Conservation (phyloP, 208 protist species). For the Trypanosoma mega region DNA sequence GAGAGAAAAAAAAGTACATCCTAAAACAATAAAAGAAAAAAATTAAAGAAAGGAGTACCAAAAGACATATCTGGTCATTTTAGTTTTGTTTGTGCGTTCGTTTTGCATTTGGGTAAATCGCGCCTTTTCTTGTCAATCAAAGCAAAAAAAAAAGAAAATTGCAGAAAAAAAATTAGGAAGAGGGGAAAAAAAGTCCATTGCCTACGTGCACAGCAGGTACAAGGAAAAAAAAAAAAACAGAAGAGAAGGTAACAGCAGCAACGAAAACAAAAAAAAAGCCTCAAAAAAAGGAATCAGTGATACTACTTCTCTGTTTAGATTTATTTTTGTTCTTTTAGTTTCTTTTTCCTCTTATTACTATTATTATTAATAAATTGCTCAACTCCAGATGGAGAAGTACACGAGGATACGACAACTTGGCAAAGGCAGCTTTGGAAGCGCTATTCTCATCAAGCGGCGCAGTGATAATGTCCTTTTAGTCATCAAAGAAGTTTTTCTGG, state of each 20-base stretch:
- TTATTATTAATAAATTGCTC: not conserved
- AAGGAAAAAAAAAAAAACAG: not conserved
- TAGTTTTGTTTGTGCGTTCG: not conserved
- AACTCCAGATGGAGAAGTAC: slow-evolving; percentile 88
- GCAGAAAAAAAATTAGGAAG: not conserved
- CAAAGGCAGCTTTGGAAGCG: slow-evolving; percentile 92
- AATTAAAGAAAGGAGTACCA: not conserved
- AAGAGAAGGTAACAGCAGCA: not conserved
- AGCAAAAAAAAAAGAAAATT: slow-evolving; percentile 4
- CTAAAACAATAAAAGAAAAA: not conserved
- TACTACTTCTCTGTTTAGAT: not conserved
- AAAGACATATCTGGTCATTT: not conserved
- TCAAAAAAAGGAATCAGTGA: not conserved
- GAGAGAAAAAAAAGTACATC: slow-evolving; percentile 4
- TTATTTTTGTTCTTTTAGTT: slow-evolving; percentile 8
- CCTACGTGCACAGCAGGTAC: not conserved
- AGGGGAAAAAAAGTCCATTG: not conserved
- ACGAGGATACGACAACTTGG: slow-evolving; percentile 85
- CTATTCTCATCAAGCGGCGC: slow-evolving; percentile 90
- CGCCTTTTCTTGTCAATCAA: not conserved
- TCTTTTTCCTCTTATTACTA: not conserved
- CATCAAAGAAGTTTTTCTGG: slow-evolving; percentile 89
- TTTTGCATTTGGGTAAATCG: not conserved
- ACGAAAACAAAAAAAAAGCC: not conserved
- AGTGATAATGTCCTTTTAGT: slow-evolving; percentile 82